Evolutionary conservation across 768 basidiomycete genomes (phyloP), one percentile per base, ranked within the genome.

Genomic region (Boletus pseudopeckii): DNA sequence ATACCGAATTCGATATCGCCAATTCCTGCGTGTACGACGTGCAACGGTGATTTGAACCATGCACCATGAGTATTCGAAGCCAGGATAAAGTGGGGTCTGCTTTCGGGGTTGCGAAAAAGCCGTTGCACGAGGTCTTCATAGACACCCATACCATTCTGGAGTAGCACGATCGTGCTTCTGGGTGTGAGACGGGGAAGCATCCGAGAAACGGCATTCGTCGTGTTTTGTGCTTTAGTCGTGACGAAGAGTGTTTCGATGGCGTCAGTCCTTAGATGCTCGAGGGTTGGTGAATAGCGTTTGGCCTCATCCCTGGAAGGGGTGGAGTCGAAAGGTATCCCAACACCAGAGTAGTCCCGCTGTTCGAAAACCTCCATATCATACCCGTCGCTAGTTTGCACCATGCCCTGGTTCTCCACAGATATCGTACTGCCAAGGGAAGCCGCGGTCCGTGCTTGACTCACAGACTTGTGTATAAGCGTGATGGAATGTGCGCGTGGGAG

Each of bases 91-190:
- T 90, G 85, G 13, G 95, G 95, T 36, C 95, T 83, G 28, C 77
- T 74, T 33, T 76, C 67, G 22, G 85, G 79, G 67, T 93, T 87
- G 18, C 79, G 85, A 68, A 93, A 98, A 40, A 92, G 61, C 7
- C 78, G 61, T 7, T 72, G 64, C 17, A 91, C 67, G 45, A 97
- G 77, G 55, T 82, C 74, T 52, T 98, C 95, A 69, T 92, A 90
- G 9, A 95, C 74, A 11, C 93, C 96, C 85, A 97, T 90, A 24
- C 96, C 96, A 66, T 96, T 96, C 64, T 96, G 91, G 49, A 98
- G 71, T n/a, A 99, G 80, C 3, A 96, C 90, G 58, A 98, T 84
- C 34, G 94, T 96, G 41, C 86, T 88, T 46, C 79, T 69, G 0
- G 78, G 66, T 5, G 78, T 75, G 18, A 98, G 71, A 17, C 92